phyloP scores from a whole-genome alignment of 202 grass and related monocot species.

The Schoenoplectus tabernaemontani region DNA sequence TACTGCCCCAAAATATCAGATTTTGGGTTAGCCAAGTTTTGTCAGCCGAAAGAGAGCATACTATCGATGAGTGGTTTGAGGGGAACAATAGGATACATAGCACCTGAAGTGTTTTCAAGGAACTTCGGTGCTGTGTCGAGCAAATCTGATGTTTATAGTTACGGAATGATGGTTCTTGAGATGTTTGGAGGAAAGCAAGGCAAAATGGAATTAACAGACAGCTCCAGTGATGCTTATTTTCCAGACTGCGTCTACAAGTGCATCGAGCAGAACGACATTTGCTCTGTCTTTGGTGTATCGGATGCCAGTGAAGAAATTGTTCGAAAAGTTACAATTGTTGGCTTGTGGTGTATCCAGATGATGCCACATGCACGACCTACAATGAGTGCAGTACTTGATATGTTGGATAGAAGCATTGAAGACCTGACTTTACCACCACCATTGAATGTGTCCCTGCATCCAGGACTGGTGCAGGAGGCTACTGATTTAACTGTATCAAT shows the following conservation, averaged over 20 bases:
- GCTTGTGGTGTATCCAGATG: conserved; percentile 36
- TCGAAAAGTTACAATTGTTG: conserved; percentile 24
- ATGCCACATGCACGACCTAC: conserved; percentile 22
- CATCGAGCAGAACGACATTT: conserved; percentile 7
- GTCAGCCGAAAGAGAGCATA: conserved; percentile 23
- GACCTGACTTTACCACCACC: conserved; percentile 26
- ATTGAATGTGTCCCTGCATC: neutral
- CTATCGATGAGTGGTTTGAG: conserved; percentile 23
- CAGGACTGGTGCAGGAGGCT: neutral
- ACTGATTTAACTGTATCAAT: neutral
- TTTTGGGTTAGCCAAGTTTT: conserved; percentile 35
- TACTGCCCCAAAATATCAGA: conserved; percentile 36
- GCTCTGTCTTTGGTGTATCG: neutral
- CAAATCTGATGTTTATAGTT: conserved; percentile 45
- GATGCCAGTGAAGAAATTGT: conserved; percentile 11
- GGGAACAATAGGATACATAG: conserved; percentile 37
- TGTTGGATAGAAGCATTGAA: conserved; percentile 22
- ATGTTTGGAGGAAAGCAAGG: conserved; percentile 27
- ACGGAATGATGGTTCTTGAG: conserved; percentile 44
- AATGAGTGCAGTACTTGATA: conserved; percentile 32
- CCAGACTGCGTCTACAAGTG: conserved; percentile 27
- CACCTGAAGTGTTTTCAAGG: conserved; percentile 31
- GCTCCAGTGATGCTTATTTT: conserved; percentile 29
- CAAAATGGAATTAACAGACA: neutral
- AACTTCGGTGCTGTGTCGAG: conserved; percentile 30